These are phyloP conservation scores for Entomortierella chlamydospora DNA, from an alignment of 192 early-diverging fungal genomes.

Conservation along the genomic window DNA sequence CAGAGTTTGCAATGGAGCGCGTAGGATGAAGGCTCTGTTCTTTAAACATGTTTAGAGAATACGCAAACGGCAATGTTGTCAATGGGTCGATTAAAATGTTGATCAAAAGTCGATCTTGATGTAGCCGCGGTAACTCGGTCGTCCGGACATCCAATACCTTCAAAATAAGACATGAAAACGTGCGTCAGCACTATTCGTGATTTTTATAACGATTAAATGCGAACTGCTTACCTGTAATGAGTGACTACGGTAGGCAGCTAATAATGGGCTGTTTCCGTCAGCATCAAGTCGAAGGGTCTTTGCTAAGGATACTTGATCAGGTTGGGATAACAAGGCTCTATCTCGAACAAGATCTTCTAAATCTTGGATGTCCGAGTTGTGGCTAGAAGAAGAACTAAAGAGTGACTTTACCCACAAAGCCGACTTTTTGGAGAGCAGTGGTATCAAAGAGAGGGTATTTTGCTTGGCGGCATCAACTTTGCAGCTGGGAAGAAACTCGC, in stretches of 20 bases:
- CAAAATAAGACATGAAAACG: neutral
- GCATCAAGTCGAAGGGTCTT: slow-evolving; percentile 13
- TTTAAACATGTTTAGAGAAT: slow-evolving; percentile 25
- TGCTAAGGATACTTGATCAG: neutral
- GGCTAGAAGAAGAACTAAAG: neutral
- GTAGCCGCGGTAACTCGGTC: slow-evolving; percentile 24
- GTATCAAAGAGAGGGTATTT: slow-evolving; percentile 29
- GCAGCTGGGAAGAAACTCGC: slow-evolving; percentile 41
- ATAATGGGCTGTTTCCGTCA: slow-evolving; percentile 3
- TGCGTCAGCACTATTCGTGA: neutral
- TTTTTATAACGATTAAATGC: neutral
- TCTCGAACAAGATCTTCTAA: slow-evolving; percentile 34
- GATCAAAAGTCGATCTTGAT: slow-evolving; percentile 22
- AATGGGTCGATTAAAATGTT: slow-evolving; percentile 27
- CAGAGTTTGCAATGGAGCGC: neutral
- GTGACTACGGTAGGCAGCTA: slow-evolving; percentile 8
- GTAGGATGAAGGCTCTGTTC: slow-evolving; percentile 3
- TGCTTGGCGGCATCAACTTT: slow-evolving; percentile 27
- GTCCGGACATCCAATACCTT: slow-evolving; percentile 29
- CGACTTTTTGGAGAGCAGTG: slow-evolving; percentile 37
- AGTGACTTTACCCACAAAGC: slow-evolving; percentile 30
- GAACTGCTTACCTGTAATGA: slow-evolving; percentile 1
- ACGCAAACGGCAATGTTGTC: slow-evolving; percentile 23
- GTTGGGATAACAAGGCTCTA: neutral
- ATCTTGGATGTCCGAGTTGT: slow-evolving; percentile 26